phyloP scores from a whole-genome alignment of 208 protist species.

The Polymyxa betae region DNA sequence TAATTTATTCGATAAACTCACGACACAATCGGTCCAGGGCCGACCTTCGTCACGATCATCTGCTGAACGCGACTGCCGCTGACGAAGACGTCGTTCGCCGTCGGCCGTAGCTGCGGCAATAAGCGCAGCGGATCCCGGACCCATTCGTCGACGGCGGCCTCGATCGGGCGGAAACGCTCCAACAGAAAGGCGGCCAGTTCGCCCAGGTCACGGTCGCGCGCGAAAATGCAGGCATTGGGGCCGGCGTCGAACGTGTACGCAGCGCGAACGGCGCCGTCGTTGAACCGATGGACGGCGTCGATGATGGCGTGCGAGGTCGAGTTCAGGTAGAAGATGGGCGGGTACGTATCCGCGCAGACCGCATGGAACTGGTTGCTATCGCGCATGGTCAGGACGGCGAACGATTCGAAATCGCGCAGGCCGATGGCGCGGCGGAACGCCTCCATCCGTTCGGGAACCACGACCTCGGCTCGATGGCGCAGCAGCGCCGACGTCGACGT shows the following conservation, averaged over 20 bases:
- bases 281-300: conserved; percentile 85
- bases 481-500: conserved; percentile 89
- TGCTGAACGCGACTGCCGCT: background rate
- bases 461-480: conserved; percentile 66
- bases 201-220: conserved; percentile 79
- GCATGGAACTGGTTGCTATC: conserved; percentile 97
- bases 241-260: conserved; percentile 99
- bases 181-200: conserved; percentile 75
- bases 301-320: conserved; percentile 93
- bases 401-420: conserved; percentile 86
- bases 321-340: conserved; percentile 97
- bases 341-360: conserved; percentile 92
- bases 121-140: conserved; percentile 25
- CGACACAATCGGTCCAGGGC: conserved; percentile 17
- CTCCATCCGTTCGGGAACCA: conserved; percentile 86
- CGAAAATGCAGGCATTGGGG: conserved; percentile 97
- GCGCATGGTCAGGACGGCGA: conserved; percentile 85
- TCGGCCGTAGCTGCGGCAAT: background rate
- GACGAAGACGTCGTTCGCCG: background rate
- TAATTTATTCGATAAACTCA: no score
- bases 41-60: conserved; percentile 37
- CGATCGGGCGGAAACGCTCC: background rate
- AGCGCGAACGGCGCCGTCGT: conserved; percentile 73
- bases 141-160: background rate
- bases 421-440: conserved; percentile 86